Evolutionary conservation across 1,139 yeast species (phyloP).

Genomic region (Hansenula lynferdii): DNA sequence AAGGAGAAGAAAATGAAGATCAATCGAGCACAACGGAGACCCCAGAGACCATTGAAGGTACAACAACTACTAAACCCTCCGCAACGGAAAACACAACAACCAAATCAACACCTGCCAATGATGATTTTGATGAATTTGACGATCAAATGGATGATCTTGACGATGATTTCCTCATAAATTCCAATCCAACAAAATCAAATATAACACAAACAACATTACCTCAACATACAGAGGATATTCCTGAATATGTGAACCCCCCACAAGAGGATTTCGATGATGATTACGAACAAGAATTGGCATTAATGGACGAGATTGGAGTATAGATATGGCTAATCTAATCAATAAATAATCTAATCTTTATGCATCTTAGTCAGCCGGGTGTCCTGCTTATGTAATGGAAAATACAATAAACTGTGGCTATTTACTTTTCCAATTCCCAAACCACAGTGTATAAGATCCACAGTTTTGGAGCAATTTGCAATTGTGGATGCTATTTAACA

Average conservation of each 20-base stretch:
- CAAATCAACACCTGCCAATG: neutral
- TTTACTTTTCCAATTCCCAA: neutral
- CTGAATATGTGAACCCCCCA: neutral
- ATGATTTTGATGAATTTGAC: conserved; percentile 1
- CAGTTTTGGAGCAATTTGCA: no score
- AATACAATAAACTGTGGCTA: neutral
- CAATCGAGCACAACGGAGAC: neutral
- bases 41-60: neutral
- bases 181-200: neutral
- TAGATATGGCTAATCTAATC: no score
- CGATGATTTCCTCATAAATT: neutral
- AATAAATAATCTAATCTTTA: no score
- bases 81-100: neutral
- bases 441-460: no score
- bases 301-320: neutral
- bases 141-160: neutral
- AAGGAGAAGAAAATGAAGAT: conserved; percentile 1
- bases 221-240: neutral
- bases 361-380: neutral
- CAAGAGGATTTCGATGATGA: neutral
- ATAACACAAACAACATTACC: neutral
- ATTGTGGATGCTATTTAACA: no score
- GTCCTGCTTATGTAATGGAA: no score
- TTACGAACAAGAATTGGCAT: neutral
- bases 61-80: neutral